Conservation (phyloP, 2,329 filamentous ascomycete genomes). For the Fusarium neocosmosporiellum region DNA sequence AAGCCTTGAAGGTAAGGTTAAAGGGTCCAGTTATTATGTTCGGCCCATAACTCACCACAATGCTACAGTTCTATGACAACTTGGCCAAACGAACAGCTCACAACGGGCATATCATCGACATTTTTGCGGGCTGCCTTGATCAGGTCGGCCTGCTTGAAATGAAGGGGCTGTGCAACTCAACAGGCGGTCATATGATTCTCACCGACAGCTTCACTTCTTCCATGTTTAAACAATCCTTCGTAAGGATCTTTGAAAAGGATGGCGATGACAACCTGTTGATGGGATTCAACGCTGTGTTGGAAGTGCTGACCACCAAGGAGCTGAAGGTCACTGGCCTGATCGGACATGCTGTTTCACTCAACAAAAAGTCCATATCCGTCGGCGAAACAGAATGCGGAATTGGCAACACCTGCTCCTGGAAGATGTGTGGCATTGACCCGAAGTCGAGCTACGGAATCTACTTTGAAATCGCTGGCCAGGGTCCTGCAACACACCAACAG, state of each 20-base stretch:
- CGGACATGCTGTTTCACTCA: conserved; percentile 93
- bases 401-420: conserved; percentile 98
- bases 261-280: conserved; percentile 93
- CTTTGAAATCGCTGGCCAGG: conserved; percentile 96
- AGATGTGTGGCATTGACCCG: conserved; percentile 98
- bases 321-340: conserved; percentile 98
- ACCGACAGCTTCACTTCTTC: conserved; percentile 99
- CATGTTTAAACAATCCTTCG: conserved; percentile 99
- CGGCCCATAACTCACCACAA: conserved; percentile 39
- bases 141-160: conserved; percentile 98
- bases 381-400: conserved; percentile 99
- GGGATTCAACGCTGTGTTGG: conserved; percentile 97
- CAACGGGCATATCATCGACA: conserved; percentile 97
- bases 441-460: conserved; percentile 94
- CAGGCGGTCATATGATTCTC: conserved; percentile 96
- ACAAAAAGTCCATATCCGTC: conserved; percentile 97
- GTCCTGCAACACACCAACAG: conserved; percentile 86
- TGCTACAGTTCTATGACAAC: conserved; percentile 85
- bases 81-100: conserved; percentile 94
- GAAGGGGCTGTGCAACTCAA: conserved; percentile 96
- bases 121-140: conserved; percentile 96
- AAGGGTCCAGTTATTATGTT: too few species aligned
- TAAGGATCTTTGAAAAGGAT: conserved; percentile 97
- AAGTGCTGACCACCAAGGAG: conserved; percentile 97
- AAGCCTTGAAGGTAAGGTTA: conserved; percentile 83